Evolutionary conservation across 202 grass and related monocot genomes (phyloP), one percentile per base, ranked within the genome.

Genomic region (Saccharum hybrid): DNA sequence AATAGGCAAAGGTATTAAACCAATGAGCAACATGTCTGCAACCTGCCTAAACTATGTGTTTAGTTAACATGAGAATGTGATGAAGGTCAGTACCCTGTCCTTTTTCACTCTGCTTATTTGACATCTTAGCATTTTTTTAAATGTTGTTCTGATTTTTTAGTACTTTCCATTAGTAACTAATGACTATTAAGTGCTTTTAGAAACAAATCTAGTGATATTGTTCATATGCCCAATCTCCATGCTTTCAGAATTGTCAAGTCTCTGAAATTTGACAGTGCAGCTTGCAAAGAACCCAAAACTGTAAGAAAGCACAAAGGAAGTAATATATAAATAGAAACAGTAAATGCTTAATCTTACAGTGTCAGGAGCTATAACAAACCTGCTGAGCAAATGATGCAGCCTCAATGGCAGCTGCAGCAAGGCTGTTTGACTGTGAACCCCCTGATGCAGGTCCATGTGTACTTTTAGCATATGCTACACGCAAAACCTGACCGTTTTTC

Each of bases 351-450:
- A 41, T 26, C 14, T 66, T 26, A 61, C 19, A 62, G 56, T 46
- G 14, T 68, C 52, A 75, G 78, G 31, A 60, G 49, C 49, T 45
- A 78, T 4, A 69, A 82, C 61, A 18, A 48, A 92, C 96, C 91
- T 99, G 96, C 84, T 99, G 96, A 77, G 96, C 90, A 96, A 99
- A 99, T 84, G 96, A 91, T 68, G 96, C 96, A 72, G 96, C 96
- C 88, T 99, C 96, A 82, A 99, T 96, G 52, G 96, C 96, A 89
- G 93, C 96, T 89, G 88, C 91, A 8, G 96, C 96, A 84, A 99
- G 93, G 62, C 82, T 94, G 52, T 89, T 99, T 52, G 96, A 99
- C 78, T 92, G 93, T 21, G 88, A 82, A 85, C 85, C 84, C 71
- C 88, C 88, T 10, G 90, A 89, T 71, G 64, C 82, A 65, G 96